Base-by-base conservation (phyloP, 768 basidiomycete species). In the Lentinula lateritia region DNA sequence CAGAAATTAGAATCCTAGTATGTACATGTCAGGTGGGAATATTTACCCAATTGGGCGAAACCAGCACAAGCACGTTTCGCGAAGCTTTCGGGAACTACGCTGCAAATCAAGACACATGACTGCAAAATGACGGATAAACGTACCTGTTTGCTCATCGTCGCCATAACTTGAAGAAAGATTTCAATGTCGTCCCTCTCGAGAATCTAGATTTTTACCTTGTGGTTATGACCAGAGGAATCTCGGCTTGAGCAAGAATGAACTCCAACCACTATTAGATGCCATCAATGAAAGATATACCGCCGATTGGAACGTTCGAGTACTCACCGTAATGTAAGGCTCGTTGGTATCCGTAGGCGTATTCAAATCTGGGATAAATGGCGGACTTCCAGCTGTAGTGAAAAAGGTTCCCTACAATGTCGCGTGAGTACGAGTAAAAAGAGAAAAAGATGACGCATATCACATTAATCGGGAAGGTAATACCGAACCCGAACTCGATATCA, bases 71-170 rank as follows among this genome's bases (percentile, higher is more conserved):
- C 80, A 52, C 86, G 82, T n/a, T 38, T 64, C 9, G 88, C 86
- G 65, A 80, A 88, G 59, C 70, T 75, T 56, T 69, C 57, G n/a
- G 89, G 87, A 23, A 90, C 86, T 85, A 52, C 38, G 64, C 42
- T 60, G 61, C 34, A 50, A 50, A 39, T 34, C 34, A 38, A 57
- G 38, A 20, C 35, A 38, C 7, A 8, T 35, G 16, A 6, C 7
- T 8, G 28, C 18, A 20, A 36, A 8, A 12, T 23, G 8, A n/a
- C n/a, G 6, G 53, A 53, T n/a, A n/a, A 32, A 61, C 66, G 42
- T 61, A 86, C 87, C 82, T 34, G 87, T 85, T 68, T 88, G 88
- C 60, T 92, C 90, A 61, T 83, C 80, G 52, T 91, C 89, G 3
- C 80, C 86, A 67, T 91, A 91, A 64, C 86, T 88, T 0, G 15